Base-by-base conservation (phyloP, 441 rosid species). In the Bruguiera hainesii region DNA sequence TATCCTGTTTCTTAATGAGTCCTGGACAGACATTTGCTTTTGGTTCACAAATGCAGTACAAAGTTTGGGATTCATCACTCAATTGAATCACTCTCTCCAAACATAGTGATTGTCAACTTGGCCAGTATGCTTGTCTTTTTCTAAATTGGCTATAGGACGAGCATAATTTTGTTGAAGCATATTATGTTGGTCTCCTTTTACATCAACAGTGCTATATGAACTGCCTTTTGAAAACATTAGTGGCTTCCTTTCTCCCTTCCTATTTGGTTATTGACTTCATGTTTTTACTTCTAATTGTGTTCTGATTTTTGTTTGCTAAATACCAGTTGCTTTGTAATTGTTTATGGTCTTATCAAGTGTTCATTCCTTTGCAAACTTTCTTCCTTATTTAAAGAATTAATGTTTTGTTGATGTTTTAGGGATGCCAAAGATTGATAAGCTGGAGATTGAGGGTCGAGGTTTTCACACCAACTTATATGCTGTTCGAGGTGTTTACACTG, bases 371-470 rank as follows among this genome's bases (percentile, higher is more conserved):
- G 7, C 30, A 67, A 50, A 7, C 28, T 18, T 61, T n/a, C 61
- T 16, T 63, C 35, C 63, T 51, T 20, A 31, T 39, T 61, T 63
- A 61, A 39, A 23, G 42, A 30, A 67, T 28, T 53, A 39, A 42
- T 65, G n/a, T 26, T 56, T 42, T 26, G 25, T 66, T 60, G 48
- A 11, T 42, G 30, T 52, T 76, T 72, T 80, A 95, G 99, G 98
- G 58, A 75, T 80, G 71, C 99, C 99, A 68, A 84, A 80, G 81
- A 86, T 95, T 42, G 91, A 84, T 73, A 95, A 90, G 82, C 85
- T 95, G 72, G 96, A 91, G 82, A 95, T 91, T 71, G 99, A 89
- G 78, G 99, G 99, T 56, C 76, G 89, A 79, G 98, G 99, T 51
- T 90, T 85, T 65, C 99, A 91, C 78, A 90, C 99, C 62, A 95